phyloP scores from a whole-genome alignment of 495 filamentous ascomycete species.

The Aspergillus bridgeri region DNA sequence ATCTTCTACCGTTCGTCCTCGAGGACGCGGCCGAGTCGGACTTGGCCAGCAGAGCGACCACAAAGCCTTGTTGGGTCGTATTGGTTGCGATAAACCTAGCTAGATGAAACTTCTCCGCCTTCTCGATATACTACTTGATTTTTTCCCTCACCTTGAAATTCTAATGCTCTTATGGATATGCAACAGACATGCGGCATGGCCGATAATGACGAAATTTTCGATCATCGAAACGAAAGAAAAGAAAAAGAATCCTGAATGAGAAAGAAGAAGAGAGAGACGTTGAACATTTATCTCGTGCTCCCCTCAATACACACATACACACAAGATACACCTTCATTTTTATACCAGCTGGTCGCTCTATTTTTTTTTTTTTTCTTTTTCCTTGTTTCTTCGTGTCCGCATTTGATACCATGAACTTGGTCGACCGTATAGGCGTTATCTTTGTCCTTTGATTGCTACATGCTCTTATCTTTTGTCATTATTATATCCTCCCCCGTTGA shows the following conservation, averaged over 20 bases:
- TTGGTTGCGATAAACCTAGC: slow-evolving; percentile 67
- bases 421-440: slow-evolving; percentile 8
- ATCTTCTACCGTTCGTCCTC: slow-evolving; percentile 30
- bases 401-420: slow-evolving; percentile 20
- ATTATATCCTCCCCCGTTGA: background rate
- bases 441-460: background rate
- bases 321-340: background rate
- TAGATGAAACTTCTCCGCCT: slow-evolving; percentile 14
- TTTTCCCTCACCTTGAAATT: background rate
- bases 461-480: slow-evolving; percentile 5
- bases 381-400: slow-evolving; percentile 1
- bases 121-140: background rate
- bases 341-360: background rate
- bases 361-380: background rate
- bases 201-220: slow-evolving; percentile 6
- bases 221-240: background rate
- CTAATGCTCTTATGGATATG: slow-evolving; percentile 14
- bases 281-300: background rate
- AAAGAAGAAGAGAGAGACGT: background rate
- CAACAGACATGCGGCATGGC: slow-evolving; percentile 14
- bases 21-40: slow-evolving; percentile 47
- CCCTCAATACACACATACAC: background rate
- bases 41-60: slow-evolving; percentile 67
- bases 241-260: background rate
- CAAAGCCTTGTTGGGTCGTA: slow-evolving; percentile 68